Evolutionary conservation across 805 yeast genomes (phyloP).

Genomic region (Cyberlindnera misumaiensis): DNA sequence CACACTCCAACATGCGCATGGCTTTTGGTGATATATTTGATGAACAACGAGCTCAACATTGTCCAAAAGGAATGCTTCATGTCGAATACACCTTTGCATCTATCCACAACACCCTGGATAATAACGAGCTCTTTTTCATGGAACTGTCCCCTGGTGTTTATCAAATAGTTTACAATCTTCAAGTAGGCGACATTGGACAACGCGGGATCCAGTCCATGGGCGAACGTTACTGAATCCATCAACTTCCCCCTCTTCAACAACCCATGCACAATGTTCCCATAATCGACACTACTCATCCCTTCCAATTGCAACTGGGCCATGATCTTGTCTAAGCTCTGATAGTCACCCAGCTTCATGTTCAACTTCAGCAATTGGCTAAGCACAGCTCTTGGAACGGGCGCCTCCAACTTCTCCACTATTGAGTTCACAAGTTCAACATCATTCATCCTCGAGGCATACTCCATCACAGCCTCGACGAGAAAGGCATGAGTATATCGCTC

Average conservation of each 20-base stretch:
- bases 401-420: conserved; percentile 7
- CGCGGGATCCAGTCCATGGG: conserved; percentile 2
- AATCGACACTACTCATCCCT: conserved; percentile 14
- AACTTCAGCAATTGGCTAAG: conserved; percentile 12
- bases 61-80: conserved; percentile 14
- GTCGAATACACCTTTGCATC: conserved; percentile 5
- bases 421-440: conserved; percentile 12
- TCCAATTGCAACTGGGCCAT: conserved; percentile 13
- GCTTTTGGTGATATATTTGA: conserved; percentile 14
- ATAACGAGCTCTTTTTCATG: conserved; percentile 11
- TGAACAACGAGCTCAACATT: conserved; percentile 14
- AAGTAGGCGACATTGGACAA: conserved; percentile 8
- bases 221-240: conserved; percentile 5
- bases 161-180: conserved; percentile 10
- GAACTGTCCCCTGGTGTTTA: conserved; percentile 6
- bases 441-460: conserved; percentile 5
- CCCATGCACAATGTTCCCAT: conserved; percentile 15
- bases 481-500: conserved; percentile 8
- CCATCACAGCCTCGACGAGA: conserved; percentile 9
- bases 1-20: conserved; percentile 4
- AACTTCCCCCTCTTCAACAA: conserved; percentile 10
- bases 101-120: conserved; percentile 12
- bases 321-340: conserved; percentile 15
- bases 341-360: conserved; percentile 15
- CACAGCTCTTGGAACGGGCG: conserved; percentile 13